phyloP scores from a whole-genome alignment of 768 basidiomycete genomes.

The Pholiota conissans region DNA sequence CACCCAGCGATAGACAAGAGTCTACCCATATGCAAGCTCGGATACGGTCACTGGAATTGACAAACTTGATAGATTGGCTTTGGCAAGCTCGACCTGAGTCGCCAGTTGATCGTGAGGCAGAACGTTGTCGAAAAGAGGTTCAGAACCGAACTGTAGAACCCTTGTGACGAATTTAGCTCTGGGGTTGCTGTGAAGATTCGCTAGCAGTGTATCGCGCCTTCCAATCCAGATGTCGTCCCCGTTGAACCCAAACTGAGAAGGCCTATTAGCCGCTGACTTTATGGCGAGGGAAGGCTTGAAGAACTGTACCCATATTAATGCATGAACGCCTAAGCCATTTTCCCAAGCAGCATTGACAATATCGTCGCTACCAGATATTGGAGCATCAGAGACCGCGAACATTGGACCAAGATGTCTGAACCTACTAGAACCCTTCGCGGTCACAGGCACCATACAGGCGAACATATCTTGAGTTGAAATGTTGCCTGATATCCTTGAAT shows the following conservation, averaged over 20 bases:
- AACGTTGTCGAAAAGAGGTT: slow-evolving; percentile 54
- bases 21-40: slow-evolving; percentile 44
- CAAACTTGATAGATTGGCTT: slow-evolving; percentile 42
- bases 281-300: background rate
- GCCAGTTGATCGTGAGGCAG: slow-evolving; percentile 43
- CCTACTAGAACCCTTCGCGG: slow-evolving; percentile 34
- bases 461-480: slow-evolving; percentile 56
- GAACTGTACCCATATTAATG: slow-evolving; percentile 53
- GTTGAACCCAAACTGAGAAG: slow-evolving; percentile 35
- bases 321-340: slow-evolving; percentile 54
- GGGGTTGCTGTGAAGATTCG: slow-evolving; percentile 44
- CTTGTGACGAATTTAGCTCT: slow-evolving; percentile 55
- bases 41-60: slow-evolving; percentile 59
- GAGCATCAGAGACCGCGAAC: background rate
- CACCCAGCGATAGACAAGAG: slow-evolving; percentile 14
- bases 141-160: slow-evolving; percentile 58
- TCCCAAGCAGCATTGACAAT: slow-evolving; percentile 58
- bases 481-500: slow-evolving; percentile 52
- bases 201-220: slow-evolving; percentile 44
- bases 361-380: slow-evolving; percentile 33
- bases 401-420: background rate
- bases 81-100: slow-evolving; percentile 42
- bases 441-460: slow-evolving; percentile 41
- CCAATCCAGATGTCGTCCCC: slow-evolving; percentile 41
- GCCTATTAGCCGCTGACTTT: background rate